phyloP scores from a whole-genome alignment of 148 eudicot genomes.

The Hydrangea macrophylla region DNA sequence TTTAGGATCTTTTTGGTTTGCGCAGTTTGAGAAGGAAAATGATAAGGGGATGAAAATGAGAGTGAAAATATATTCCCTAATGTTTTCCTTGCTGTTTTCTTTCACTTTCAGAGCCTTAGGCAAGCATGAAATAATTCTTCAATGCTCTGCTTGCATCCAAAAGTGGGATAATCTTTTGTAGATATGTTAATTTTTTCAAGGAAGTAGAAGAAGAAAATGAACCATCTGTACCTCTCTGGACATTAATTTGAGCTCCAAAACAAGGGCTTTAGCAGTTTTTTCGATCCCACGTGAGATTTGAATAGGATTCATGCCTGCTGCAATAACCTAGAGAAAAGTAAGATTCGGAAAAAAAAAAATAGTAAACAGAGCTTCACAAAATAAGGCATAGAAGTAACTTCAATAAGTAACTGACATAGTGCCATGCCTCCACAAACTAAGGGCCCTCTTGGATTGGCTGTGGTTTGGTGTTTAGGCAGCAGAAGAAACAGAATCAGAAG shows the following conservation, averaged over 20 bases:
- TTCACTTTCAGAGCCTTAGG: too few relatives aligned
- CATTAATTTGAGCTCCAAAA: constrained; percentile 68
- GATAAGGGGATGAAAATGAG: too few relatives aligned
- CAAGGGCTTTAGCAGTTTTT: constrained; percentile 75
- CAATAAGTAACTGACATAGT: neutral
- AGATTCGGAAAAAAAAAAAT: constrained; percentile 25
- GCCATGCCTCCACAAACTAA: neutral
- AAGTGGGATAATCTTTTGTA: neutral
- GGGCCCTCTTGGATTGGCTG: too few relatives aligned
- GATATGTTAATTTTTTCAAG: neutral
- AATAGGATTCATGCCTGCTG: constrained; percentile 83
- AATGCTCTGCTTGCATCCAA: neutral
- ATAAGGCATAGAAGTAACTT: neutral
- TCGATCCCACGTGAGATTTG: constrained; percentile 83
- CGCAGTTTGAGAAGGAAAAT: too few relatives aligned
- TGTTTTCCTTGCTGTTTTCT: too few relatives aligned
- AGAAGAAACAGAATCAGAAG: too few relatives aligned
- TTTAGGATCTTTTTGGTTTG: too few relatives aligned
- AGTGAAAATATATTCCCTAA: too few relatives aligned
- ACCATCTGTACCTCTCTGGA: constrained; percentile 59
- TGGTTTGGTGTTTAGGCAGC: too few relatives aligned
- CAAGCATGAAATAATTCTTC: neutral
- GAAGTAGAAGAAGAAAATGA: neutral
- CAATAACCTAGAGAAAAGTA: constrained; percentile 62
- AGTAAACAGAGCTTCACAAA: constrained; percentile 21